These are phyloP conservation scores for Ceratocystis variospora DNA, from an alignment of 2,329 filamentous ascomycete genomes.

Conservation along the genomic window DNA sequence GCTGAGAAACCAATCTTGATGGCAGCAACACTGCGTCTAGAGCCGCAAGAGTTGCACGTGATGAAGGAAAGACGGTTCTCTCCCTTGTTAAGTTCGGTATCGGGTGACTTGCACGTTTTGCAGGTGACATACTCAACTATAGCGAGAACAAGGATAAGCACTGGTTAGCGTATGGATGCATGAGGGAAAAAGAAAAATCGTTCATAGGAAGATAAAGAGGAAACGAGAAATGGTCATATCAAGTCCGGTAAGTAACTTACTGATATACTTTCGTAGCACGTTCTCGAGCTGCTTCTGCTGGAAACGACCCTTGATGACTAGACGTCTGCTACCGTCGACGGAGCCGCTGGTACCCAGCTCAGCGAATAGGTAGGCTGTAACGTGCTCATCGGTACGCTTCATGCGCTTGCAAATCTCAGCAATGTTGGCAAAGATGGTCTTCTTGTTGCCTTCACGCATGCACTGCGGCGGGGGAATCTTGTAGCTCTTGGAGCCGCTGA, in stretches of 20 bases:
- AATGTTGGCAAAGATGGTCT: conserved; percentile 99
- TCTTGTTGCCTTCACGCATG: conserved; percentile 99
- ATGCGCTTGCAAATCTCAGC: conserved; percentile 97
- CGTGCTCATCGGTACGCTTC: conserved; percentile 97
- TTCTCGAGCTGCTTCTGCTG: conserved; percentile 99
- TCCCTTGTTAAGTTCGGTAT: conserved; percentile 94
- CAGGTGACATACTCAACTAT: conserved; percentile 92
- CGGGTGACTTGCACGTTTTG: conserved; percentile 91
- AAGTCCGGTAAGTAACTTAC: conserved; percentile 36
- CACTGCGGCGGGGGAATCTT: conserved; percentile 98
- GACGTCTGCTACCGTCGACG: conserved; percentile 77
- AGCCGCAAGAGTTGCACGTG: conserved; percentile 75
- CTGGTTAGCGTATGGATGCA: neutral
- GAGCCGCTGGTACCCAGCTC: conserved; percentile 95
- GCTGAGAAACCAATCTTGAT: conserved; percentile 99
- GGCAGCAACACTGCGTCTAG: conserved; percentile 76
- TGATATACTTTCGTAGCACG: conserved; percentile 87
- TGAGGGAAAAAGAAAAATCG: too few relatives aligned
- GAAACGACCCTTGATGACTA: conserved; percentile 99
- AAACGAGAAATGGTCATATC: neutral
- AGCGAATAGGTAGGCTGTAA: conserved; percentile 92
- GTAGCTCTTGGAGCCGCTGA: conserved; percentile 83
- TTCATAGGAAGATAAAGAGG: neutral
- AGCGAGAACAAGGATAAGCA: neutral
- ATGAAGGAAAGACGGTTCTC: conserved; percentile 99